Base-by-base conservation (phyloP, 2,329 filamentous ascomycete genomes). In the Aspergillus pseudonomiae region DNA sequence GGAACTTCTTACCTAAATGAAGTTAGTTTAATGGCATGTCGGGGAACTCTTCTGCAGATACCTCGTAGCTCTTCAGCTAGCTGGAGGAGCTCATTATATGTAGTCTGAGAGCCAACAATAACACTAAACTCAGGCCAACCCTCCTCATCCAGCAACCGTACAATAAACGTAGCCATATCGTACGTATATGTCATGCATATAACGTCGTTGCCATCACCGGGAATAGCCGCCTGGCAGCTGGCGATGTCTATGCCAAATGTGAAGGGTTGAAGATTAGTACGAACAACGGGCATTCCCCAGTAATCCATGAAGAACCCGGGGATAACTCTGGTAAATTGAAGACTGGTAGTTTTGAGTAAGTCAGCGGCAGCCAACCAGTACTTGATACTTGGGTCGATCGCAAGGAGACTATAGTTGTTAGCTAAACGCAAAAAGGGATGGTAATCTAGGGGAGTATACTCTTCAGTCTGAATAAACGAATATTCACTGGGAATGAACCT, bases 101-200 rank as follows among this genome's bases (percentile, higher is more conserved):
- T 82, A 19, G 81, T 61, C 46, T 75, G 75, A 59, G 83, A 82
- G 0, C 80, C 80, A 3, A 75, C 74, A 26, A 75, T 60, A 2
- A 75, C 53, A 57, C 70, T 76, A 28, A 66, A 79, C 36, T 77
- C 74, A 3, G 81, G 78, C 84, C 84, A 86, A 26, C 74, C 75
- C 3, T 77, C 68, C 26, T 81, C 64, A n/a, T 78, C 77, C 16
- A 86, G 66, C 4, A 76, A 62, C 5, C 75, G 77, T 9, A 77
- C 78, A 6, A 84, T 75, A 60, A 83, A 85, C 41, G 71, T 77
- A 3, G 79, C 83, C 46, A 87, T 73, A 67, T 87, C 84, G 5
- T 72, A 72, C 1, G 79, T 83, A 67, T 85, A 81, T 0, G 83
- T 86, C 70, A 85, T 82, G 3, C 77, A 71, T 10, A 83, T 74